A percentile compares a stretch with the other conserved stretches of the same genome.
Conservation (phyloP, 805 yeast genomes). For the Dipodascus geniculatus region DNA sequence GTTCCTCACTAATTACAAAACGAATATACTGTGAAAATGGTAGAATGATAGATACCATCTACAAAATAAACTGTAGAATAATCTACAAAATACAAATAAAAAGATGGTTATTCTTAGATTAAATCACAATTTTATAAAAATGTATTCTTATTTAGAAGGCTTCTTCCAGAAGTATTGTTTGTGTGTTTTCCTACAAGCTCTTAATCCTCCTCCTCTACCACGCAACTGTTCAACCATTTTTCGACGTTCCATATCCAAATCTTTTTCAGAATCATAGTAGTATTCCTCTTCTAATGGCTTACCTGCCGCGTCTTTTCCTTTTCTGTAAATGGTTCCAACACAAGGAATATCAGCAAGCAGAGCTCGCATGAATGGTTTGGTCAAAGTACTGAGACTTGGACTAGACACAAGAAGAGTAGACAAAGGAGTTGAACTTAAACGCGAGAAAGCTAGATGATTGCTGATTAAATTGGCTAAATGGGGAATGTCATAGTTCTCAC, state of each 20-base stretch:
- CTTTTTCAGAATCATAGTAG: constrained; percentile 79
- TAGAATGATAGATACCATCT: no score
- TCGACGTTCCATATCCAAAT: constrained; percentile 58
- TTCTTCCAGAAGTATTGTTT: constrained; percentile 42
- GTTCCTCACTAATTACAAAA: no score
- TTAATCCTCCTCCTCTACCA: constrained; percentile 64
- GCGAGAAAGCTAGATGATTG: constrained; percentile 83
- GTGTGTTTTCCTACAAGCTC: constrained; percentile 88
- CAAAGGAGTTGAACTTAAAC: constrained; percentile 81
- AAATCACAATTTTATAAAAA: no score
- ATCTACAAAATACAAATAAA: no score
- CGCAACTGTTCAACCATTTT: constrained; percentile 60
- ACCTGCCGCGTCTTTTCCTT: constrained; percentile 95
- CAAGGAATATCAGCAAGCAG: constrained; percentile 34
- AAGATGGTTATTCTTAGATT: no score
- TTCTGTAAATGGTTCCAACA: constrained; percentile 79
- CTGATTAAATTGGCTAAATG: neutral
- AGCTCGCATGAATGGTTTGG: constrained; percentile 27
- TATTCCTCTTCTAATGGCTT: constrained; percentile 89
- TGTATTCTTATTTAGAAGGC: constrained; percentile 9
- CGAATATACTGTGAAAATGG: no score
- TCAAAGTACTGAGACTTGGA: no score
- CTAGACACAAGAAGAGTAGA: constrained; percentile 53
- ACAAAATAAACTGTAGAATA: no score
- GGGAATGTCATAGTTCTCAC: neutral